Evolutionary conservation across 2,329 filamentous ascomycete species (phyloP).

Genomic region (Sporothrix pseudoabietina): DNA sequence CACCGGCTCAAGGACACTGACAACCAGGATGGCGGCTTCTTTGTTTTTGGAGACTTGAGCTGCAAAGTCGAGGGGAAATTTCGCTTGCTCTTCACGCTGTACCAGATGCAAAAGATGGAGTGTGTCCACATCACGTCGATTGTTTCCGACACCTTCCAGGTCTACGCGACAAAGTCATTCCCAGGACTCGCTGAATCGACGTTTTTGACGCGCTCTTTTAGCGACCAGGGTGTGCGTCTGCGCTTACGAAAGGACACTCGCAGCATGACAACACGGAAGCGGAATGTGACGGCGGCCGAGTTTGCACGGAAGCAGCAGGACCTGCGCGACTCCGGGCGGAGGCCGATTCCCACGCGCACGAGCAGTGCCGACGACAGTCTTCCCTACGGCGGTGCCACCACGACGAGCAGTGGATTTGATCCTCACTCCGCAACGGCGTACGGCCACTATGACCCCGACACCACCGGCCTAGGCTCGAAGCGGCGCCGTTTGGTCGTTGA

Average conservation of each 20-base stretch:
- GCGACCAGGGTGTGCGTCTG: slow-evolving; percentile 82
- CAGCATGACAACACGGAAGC: slow-evolving; percentile 54
- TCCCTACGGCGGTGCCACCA: slow-evolving; percentile 17
- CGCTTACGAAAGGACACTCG: slow-evolving; percentile 81
- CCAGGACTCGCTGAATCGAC: slow-evolving; percentile 65
- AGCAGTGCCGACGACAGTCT: slow-evolving; percentile 27
- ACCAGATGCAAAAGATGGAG: slow-evolving; percentile 60
- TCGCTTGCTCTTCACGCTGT: slow-evolving; percentile 75
- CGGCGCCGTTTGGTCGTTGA: slow-evolving; percentile 31
- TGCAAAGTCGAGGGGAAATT: slow-evolving; percentile 73
- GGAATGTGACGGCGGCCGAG: slow-evolving; percentile 42
- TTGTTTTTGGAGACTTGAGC: slow-evolving; percentile 88
- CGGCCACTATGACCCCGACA: slow-evolving; percentile 29
- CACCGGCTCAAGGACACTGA: slow-evolving; percentile 78
- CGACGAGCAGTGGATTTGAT: slow-evolving; percentile 27
- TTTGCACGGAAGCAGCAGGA: slow-evolving; percentile 34
- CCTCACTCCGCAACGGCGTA: slow-evolving; percentile 18
- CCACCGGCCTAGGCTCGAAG: slow-evolving; percentile 21
- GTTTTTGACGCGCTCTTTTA: slow-evolving; percentile 79
- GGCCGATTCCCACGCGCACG: slow-evolving; percentile 4
- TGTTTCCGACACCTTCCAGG: slow-evolving; percentile 69
- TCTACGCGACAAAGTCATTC: slow-evolving; percentile 63
- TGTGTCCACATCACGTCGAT: slow-evolving; percentile 46
- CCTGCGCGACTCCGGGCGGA: slow-evolving; percentile 24
- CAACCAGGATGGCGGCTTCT: slow-evolving; percentile 80